A percentile compares a stretch with the other conserved stretches of the same genome.
Conservation (phyloP, 129 eudicot species). For the Rutidosis leptorrhynchoides region DNA sequence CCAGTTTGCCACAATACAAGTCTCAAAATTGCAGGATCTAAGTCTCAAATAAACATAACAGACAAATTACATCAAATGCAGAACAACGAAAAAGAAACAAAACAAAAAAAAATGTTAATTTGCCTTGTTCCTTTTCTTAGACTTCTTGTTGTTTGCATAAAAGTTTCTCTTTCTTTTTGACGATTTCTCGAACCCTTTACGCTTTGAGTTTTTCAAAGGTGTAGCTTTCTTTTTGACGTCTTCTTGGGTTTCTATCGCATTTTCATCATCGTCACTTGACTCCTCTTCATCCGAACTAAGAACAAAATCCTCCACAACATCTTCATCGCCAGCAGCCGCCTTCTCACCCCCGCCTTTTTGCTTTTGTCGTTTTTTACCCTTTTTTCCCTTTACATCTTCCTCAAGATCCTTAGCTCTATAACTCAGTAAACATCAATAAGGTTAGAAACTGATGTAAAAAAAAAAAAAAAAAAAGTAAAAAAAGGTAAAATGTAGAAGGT, state of each 20-base stretch:
- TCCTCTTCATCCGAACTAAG: constrained; percentile 90
- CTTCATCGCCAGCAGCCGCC: constrained; percentile 56
- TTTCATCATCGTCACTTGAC: constrained; percentile 20
- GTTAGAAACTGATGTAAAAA: not conserved
- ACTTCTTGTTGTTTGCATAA: constrained; percentile 29
- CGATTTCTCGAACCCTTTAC: constrained; percentile 20
- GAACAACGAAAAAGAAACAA: no score
- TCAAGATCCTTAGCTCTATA: constrained; percentile 46
- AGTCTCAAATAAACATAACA: no score
- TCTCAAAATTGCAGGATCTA: no score
- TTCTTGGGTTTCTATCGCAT: constrained; percentile 23
- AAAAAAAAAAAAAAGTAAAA: no score
- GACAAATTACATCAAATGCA: no score
- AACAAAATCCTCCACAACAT: constrained; percentile 78
- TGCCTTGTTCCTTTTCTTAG: constrained; percentile 24
- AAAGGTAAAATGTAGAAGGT: no score
- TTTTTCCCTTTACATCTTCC: constrained; percentile 44
- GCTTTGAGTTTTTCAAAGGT: constrained; percentile 29
- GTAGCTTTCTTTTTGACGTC: constrained; percentile 29
- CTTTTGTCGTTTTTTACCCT: constrained; percentile 35
- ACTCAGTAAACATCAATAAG: not conserved
- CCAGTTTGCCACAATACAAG: no score
- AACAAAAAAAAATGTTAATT: no score
- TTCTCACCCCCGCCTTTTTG: constrained; percentile 27
- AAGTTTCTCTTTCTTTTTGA: constrained; percentile 33